Conservation (phyloP, 148 eudicot species). For the Heliosperma pusillum region DNA sequence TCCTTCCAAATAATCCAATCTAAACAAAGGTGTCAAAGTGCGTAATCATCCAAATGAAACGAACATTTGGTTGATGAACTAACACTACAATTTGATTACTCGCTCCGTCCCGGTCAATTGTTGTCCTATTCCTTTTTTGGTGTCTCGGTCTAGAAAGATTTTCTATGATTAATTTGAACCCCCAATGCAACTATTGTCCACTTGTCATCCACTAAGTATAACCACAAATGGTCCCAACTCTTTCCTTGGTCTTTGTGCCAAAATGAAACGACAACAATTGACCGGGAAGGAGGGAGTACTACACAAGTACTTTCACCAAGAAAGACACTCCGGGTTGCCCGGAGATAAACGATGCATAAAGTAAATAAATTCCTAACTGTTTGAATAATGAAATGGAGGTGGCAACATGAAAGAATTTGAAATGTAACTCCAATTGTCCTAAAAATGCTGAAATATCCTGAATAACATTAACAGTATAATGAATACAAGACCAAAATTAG, state of each 20-base stretch:
- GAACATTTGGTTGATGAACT: background rate
- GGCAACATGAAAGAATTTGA: background rate
- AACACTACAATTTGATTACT: background rate
- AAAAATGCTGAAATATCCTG: background rate
- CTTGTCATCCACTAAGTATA: too few species aligned
- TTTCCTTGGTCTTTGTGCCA: too few species aligned
- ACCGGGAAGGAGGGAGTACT: too few species aligned
- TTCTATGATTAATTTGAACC: too few species aligned
- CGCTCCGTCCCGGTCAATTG: too few species aligned
- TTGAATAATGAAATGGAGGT: background rate
- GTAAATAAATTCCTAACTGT: background rate
- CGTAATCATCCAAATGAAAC: background rate
- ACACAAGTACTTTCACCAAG: background rate
- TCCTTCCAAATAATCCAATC: too few species aligned
- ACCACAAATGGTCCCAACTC: too few species aligned
- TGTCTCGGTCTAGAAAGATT: too few species aligned
- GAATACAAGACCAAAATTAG: background rate
- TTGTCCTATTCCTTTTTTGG: too few species aligned
- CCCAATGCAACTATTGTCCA: too few species aligned
- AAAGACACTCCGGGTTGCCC: background rate
- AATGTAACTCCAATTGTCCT: background rate
- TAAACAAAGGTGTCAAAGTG: too few species aligned
- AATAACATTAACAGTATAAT: background rate
- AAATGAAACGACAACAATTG: too few species aligned
- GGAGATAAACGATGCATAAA: background rate